Base-by-base conservation (phyloP, 2,329 filamentous ascomycete species). In the Sphaerostilbella broomeana region DNA sequence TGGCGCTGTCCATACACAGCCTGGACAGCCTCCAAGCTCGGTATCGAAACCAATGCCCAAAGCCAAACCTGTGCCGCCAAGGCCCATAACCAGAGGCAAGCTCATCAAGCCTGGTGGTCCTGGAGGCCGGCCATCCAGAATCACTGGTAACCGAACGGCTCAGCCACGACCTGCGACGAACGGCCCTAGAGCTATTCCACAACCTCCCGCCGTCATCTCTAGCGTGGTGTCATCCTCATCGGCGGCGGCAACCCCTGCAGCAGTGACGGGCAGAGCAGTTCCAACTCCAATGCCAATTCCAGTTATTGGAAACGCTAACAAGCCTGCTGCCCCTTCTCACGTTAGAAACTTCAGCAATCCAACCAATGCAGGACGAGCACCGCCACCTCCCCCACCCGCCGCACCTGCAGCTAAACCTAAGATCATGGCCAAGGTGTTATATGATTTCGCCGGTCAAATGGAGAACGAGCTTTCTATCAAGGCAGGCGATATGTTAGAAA, bases 1-100 rank as follows among this genome's bases (percentile, higher is more conserved):
- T 59, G 81, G 86, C 44, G 82, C 82, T 12, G 80, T 98, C 38
- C 92, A 95, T 59, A 95, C 89, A 1, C 81, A 81, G 30, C 78
- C 74, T 29, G 92, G 92, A 48, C 86, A 97, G 62, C 75, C 87
- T 17, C 74, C 90, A 8, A 89, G 77, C 57, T 94, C 89, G 0
- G 70, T 78, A 6, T 95, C 90, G 5, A 81, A 75, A 50, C 86
- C 87, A 2, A 94, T 87, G 37, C 92, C 92, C 1, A 87, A 86
- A 59, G 83, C 80, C 45, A 95, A 90, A 61, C 85, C 86, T 28
- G 75, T 95, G 16, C 80, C 89, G 27, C 84, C 86, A 11, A 85
- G 89, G 52, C 89, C 92, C 2, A 95, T 98, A 54, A 95, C 87
- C 2, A 85, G 82, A 51, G 92, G 92, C 48, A 94, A 94, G 61